Conservation (phyloP, 2,329 filamentous ascomycete genomes). For the Keithomyces neogunnii region DNA sequence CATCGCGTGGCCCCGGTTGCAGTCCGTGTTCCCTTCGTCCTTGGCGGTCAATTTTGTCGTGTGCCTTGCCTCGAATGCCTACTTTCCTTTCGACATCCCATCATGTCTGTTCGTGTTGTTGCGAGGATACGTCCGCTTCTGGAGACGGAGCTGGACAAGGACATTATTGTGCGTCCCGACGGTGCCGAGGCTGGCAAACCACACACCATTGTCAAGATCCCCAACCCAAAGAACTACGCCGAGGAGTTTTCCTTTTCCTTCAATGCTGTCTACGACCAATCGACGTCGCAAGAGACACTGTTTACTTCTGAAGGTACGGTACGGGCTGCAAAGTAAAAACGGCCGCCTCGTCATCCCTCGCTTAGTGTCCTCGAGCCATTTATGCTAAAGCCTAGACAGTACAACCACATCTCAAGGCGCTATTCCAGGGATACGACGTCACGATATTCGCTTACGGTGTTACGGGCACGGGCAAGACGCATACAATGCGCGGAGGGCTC, state of each 20-base stretch:
- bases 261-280: conserved; percentile 80
- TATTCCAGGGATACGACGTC: conserved; percentile 82
- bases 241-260: conserved; percentile 94
- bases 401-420: conserved; percentile 78
- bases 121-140: conserved; percentile 85
- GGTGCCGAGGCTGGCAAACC: conserved; percentile 52
- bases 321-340: conserved; percentile 17
- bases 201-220: conserved; percentile 71
- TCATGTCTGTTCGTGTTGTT: conserved; percentile 72
- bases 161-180: conserved; percentile 71
- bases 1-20: conserved; percentile 2
- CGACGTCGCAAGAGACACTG: conserved; percentile 73
- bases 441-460: conserved; percentile 91
- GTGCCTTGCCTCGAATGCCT: conserved; percentile 8
- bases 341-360: neutral
- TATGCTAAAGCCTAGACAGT: conserved; percentile 45
- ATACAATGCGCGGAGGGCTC: conserved; percentile 90
- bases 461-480: conserved; percentile 89
- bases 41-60: conserved; percentile 1
- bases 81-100: conserved; percentile 10
- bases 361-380: too few species aligned
- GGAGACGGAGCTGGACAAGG: conserved; percentile 75
- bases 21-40: conserved; percentile 1
- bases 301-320: conserved; percentile 89
- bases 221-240: conserved; percentile 83